phyloP scores from a whole-genome alignment of 2,329 filamentous ascomycete genomes.

The Diaporthe batatas region DNA sequence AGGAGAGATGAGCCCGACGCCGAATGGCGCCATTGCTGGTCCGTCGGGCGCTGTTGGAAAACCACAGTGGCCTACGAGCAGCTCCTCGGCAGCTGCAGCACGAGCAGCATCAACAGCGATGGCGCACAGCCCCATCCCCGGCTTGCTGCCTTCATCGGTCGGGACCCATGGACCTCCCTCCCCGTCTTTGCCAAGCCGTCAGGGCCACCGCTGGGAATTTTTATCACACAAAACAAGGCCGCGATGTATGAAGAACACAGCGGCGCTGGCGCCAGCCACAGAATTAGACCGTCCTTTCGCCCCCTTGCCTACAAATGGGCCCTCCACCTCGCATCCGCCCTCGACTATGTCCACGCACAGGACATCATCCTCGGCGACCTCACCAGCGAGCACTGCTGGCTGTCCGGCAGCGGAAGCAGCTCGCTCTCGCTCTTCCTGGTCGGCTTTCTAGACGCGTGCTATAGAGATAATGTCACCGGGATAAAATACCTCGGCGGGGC shows the following conservation, averaged over 20 bases:
- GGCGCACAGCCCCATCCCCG: neutral
- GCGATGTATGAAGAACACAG: neutral
- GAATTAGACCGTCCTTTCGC: neutral
- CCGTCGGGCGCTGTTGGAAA: neutral
- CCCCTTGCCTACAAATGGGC: constrained; percentile 8
- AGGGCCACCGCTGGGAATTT: neutral
- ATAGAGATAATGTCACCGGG: neutral
- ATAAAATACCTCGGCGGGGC: neutral
- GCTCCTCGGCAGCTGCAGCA: neutral
- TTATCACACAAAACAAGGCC: neutral
- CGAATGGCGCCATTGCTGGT: neutral
- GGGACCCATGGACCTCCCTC: neutral
- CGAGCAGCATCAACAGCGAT: neutral
- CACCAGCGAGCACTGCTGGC: neutral
- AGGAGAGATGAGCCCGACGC: neutral
- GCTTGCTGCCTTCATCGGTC: neutral
- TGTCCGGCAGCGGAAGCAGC: neutral
- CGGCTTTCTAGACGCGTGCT: constrained; percentile 10
- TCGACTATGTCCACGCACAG: neutral
- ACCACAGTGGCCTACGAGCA: constrained; percentile 15
- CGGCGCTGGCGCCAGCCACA: neutral
- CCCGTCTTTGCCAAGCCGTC: neutral
- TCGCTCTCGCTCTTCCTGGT: neutral
- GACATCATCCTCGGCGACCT: constrained; percentile 6
- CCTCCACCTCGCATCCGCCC: constrained; percentile 8